A percentile compares a stretch with the other conserved stretches of the same genome.
Evolutionary conservation across 805 yeast genomes (phyloP).

Genomic region (Saccharomycopsis fibuligera): DNA sequence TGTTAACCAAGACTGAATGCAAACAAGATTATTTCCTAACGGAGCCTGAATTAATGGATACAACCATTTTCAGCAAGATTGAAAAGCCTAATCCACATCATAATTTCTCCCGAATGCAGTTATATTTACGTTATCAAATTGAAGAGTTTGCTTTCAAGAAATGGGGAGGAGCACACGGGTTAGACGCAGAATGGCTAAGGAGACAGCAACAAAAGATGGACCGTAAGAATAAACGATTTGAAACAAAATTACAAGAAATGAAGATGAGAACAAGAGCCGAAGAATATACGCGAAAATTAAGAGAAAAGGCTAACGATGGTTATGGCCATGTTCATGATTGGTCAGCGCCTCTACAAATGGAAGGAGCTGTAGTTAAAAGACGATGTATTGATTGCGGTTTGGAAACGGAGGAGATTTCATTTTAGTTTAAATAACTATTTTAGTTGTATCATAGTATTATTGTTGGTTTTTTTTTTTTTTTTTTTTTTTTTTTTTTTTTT

Average conservation of each 20-base stretch:
- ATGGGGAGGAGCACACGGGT: constrained; percentile 87
- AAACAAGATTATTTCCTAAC: constrained; percentile 87
- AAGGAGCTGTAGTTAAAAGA: constrained; percentile 40
- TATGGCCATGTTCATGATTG: constrained; percentile 71
- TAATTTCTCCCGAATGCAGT: constrained; percentile 86
- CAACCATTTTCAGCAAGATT: constrained; percentile 57
- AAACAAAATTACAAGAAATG: constrained; percentile 78
- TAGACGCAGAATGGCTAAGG: constrained; percentile 89
- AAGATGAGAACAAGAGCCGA: constrained; percentile 89
- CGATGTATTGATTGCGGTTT: constrained; percentile 79
- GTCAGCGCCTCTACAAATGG: constrained; percentile 48
- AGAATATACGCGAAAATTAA: constrained; percentile 64
- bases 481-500: no score
- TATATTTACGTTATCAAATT: constrained; percentile 84
- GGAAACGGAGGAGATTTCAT: constrained; percentile 58
- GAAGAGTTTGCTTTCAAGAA: constrained; percentile 88
- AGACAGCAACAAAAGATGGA: constrained; percentile 67
- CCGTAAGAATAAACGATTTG: constrained; percentile 73
- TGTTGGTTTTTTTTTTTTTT: no score
- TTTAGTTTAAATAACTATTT: no score
- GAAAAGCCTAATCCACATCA: constrained; percentile 95
- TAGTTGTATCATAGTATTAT: no score
- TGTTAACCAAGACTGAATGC: constrained; percentile 93
- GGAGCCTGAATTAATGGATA: constrained; percentile 84
- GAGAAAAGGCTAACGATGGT: constrained; percentile 48